phyloP scores from a whole-genome alignment of 148 eudicot species.

The Dianthus caryophyllus region DNA sequence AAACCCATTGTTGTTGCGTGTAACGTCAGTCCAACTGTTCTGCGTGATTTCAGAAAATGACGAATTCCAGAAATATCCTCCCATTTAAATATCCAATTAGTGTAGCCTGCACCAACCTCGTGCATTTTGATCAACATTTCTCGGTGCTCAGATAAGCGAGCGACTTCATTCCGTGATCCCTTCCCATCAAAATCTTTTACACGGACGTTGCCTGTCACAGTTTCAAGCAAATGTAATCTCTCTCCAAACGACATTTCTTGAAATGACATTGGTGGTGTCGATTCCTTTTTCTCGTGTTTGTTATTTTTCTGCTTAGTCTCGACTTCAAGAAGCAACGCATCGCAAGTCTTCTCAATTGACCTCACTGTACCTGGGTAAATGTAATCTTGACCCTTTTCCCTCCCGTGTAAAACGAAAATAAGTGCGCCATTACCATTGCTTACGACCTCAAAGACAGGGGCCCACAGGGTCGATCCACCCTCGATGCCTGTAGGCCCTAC shows the following conservation, averaged over 20 bases:
- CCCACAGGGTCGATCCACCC: conserved; percentile 72
- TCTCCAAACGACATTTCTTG: conserved; percentile 71
- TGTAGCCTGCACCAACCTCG: conserved; percentile 33
- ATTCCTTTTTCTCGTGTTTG: too few species aligned
- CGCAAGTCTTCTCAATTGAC: conserved; percentile 56
- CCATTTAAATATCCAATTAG: conserved; percentile 27
- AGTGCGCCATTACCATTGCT: conserved; percentile 53
- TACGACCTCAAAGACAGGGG: conserved; percentile 75
- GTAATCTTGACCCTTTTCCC: conserved; percentile 54
- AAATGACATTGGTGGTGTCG: conserved; percentile 37
- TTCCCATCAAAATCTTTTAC: conserved; percentile 37
- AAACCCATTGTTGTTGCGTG: conserved; percentile 57
- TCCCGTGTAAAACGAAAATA: conserved; percentile 58
- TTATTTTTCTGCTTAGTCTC: conserved; percentile 42
- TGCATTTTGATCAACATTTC: conserved; percentile 43
- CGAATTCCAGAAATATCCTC: conserved; percentile 53
- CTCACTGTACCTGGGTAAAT: conserved; percentile 68
- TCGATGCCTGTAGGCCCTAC: conserved; percentile 73
- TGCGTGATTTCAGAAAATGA: too few species aligned
- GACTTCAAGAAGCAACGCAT: conserved; percentile 70
- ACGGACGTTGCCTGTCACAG: conserved; percentile 55
- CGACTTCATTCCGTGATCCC: conserved; percentile 28
- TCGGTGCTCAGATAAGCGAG: conserved; percentile 41
- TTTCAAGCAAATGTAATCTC: conserved; percentile 59
- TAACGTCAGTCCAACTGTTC: conserved; percentile 56